Conservation (phyloP, 371 early-diverging fungal species). For the Batrachochytrium dendrobatidis region DNA sequence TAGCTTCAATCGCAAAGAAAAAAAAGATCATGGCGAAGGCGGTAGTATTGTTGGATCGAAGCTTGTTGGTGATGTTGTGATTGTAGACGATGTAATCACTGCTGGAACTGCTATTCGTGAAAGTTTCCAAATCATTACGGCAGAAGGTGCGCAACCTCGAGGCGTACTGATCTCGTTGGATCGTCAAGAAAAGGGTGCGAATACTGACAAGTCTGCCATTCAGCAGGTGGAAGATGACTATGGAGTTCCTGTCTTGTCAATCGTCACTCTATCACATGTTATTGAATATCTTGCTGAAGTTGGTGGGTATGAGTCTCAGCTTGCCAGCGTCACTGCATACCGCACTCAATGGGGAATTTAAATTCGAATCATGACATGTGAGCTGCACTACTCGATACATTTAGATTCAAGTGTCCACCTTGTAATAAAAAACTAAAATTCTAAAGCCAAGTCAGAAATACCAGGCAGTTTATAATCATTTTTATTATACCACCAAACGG, state of each 20-base stretch:
- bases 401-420: no score
- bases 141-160: conserved; percentile 53
- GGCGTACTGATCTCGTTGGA: conserved; percentile 92
- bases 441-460: no score
- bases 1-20: conserved; percentile 94
- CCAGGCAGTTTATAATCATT: no score
- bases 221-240: conserved; percentile 83
- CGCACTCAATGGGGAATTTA: conserved; percentile 21
- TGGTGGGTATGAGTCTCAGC: conserved; percentile 41
- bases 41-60: conserved; percentile 87
- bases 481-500: no score
- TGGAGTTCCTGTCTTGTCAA: conserved; percentile 70
- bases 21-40: conserved; percentile 97
- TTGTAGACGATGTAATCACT: conserved; percentile 97
- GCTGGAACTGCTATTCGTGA: conserved; percentile 97
- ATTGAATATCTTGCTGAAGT: conserved; percentile 80
- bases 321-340: conserved; percentile 27
- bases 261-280: conserved; percentile 80
- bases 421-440: no score
- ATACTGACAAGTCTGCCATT: conserved; percentile 69
- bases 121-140: conserved; percentile 68
- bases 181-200: conserved; percentile 79
- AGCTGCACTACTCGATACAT: no score
- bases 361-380: no score
- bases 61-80: conserved; percentile 59